Evolutionary conservation across 2,329 filamentous ascomycete species (phyloP), one percentile per base, ranked within the genome.

Genomic region (Curvularia verruculosa): DNA sequence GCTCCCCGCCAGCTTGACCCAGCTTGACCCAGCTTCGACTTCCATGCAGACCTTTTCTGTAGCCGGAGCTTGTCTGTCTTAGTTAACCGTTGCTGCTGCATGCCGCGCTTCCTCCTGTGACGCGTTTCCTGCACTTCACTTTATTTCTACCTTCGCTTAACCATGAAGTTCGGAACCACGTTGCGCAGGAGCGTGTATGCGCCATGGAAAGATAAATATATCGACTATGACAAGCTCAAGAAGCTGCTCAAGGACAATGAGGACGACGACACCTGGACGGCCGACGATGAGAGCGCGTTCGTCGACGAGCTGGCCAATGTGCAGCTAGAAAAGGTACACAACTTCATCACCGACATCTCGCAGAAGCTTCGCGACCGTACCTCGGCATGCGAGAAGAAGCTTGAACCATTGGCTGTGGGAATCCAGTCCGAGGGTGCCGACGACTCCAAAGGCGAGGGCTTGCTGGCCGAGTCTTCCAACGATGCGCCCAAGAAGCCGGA

Each of bases 181-280:
- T 85, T 99, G 59, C 87, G 88, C 70, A 85, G 87, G 70, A 88
- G 91, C 58, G 83, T 91, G 69, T 95, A 98, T 77, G 80, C 85
- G 67, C 92, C 92, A 73, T 99, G 94, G 94, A 90, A 89, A 77
- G 90, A 89, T 75, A 85, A 96, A 72, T 98, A 99, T 82, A 91
- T 99, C 74, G 93, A 98, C 81, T 99, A 99, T 78, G 81, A 85
- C 69, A 96, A 94, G 84, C 87, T 99, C 65, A 98, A 98, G 84
- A 84, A 84, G 71, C 84, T 99, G 57, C 82, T 99, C 59, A 89
- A 91, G 63, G 95, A 98, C 76, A 71, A 69, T 54, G 78, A 77
- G 57, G 83, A 80, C 49, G 87, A 89, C 21, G 82, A 86, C 57
- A 70, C 78, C 39, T 99, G 95, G 95, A 96, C 93, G 24, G 92